phyloP scores from a whole-genome alignment of 306 rosid species.

The Abrus precatorius region DNA sequence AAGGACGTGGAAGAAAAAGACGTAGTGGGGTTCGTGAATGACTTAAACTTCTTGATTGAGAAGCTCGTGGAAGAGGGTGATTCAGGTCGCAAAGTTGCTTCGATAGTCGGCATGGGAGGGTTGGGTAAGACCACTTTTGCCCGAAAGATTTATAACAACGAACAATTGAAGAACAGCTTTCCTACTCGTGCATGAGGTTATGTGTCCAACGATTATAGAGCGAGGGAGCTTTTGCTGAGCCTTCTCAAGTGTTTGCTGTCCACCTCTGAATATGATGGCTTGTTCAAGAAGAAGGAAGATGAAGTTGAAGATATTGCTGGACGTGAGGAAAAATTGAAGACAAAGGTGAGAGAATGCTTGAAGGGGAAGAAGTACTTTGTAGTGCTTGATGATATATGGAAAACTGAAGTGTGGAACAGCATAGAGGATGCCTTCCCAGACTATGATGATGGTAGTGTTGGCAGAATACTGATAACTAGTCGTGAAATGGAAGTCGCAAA shows the following conservation, averaged over 20 bases:
- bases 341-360: neutral
- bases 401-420: neutral
- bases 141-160: constrained; percentile 3
- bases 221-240: too few relatives aligned
- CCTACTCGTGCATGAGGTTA: constrained; percentile 3
- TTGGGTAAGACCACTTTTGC: constrained; percentile 46
- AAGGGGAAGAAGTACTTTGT: neutral
- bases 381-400: constrained; percentile 27
- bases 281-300: neutral
- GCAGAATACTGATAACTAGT: constrained; percentile 43
- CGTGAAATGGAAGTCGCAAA: neutral
- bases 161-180: neutral
- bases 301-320: too few relatives aligned
- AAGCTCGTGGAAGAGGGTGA: neutral
- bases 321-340: neutral
- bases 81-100: neutral
- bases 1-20: constrained; percentile 44
- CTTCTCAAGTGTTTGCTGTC: too few relatives aligned
- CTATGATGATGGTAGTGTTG: too few relatives aligned
- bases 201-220: constrained; percentile 16
- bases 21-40: neutral
- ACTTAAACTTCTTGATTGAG: neutral
- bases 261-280: too few relatives aligned
- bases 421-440: neutral
- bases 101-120: too few relatives aligned